Evolutionary conservation across 2,329 filamentous ascomycete genomes (phyloP), one percentile per base, ranked within the genome.

Genomic region (Colletotrichum sp.): DNA sequence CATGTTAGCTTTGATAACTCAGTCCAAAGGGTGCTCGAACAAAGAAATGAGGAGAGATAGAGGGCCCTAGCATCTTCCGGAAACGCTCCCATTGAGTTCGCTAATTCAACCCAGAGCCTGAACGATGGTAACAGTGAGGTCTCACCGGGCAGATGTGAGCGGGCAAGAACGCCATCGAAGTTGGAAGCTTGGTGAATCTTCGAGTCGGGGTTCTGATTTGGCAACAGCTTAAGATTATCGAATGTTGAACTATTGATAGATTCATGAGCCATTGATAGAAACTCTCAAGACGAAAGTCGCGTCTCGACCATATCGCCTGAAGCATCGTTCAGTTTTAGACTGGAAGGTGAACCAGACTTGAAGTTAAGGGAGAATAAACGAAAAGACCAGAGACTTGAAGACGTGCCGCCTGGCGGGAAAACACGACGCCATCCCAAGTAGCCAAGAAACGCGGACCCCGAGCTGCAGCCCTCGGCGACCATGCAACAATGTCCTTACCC

Each of bases 271-370:
- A 52, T 4, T 52, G 44, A 21, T 2, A 4, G 3, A 12, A 8
- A 21, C 1, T 10, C 2, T 21, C 6, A 52, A 7, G 44, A 4
- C 44, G n/a, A 13, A 21, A 21, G n/a, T 13, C 44, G 6, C 6
- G 2, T 7, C 10, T 1, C 0, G 44, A 52, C 0, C 10, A n/a
- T 12, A 2, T 13, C 10, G 3, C 3, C 10, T 0, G 10, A 52
- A 4, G 12, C n/a, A 7, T 21, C 0, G n/a, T 0, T 21, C n/a
- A 21, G 44, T 3, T 21, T 2, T 52, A 1, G 4, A 52, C n/a
- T 52, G 4, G 0, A 21, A 52, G 44, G 3, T 52, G 6, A 8
- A 12, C n/a, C 15, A 10, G 8, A 3, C 15, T 10, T 28, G 55
- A 57, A 4, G 52, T 57, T 26, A 16, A 15, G 5, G 24, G 8